These are phyloP conservation scores for Solanum etuberosum DNA, from an alignment of 257 asterid genomes.

Conservation along the genomic window DNA sequence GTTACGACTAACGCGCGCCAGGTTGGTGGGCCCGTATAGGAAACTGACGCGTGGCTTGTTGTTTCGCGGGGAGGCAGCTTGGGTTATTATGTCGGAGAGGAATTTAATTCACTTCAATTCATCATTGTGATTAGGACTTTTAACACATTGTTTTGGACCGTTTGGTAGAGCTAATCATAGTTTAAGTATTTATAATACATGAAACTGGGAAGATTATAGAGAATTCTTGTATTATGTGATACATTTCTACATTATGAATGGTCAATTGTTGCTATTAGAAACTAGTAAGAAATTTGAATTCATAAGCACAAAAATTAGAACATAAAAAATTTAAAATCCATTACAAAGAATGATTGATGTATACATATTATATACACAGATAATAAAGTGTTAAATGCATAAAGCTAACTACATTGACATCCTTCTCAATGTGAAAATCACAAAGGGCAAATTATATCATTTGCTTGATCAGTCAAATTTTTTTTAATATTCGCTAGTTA, in stretches of 20 bases:
- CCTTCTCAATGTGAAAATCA: background rate
- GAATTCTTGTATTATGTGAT: background rate
- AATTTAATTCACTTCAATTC: background rate
- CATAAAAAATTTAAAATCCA: background rate
- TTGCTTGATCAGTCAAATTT: background rate
- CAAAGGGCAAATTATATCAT: background rate
- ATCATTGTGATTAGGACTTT: background rate
- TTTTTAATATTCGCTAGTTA: too few relatives aligned
- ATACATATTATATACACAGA: background rate
- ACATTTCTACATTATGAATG: background rate
- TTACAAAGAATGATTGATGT: background rate
- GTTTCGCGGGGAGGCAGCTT: background rate
- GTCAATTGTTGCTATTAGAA: background rate
- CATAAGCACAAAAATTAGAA: background rate
- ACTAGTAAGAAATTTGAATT: background rate
- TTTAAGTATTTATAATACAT: background rate
- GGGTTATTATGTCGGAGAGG: background rate
- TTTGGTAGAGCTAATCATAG: background rate
- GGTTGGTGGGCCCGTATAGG: conserved; percentile 4
- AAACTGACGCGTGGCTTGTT: background rate
- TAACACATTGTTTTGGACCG: background rate
- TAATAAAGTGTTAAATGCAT: background rate
- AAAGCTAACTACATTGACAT: background rate
- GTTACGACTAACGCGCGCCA: conserved; percentile 4
- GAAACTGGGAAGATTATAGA: background rate